Evolutionary conservation across 2,329 filamentous ascomycete species (phyloP).

Genomic region (Pseudocercospora macadamiae): DNA sequence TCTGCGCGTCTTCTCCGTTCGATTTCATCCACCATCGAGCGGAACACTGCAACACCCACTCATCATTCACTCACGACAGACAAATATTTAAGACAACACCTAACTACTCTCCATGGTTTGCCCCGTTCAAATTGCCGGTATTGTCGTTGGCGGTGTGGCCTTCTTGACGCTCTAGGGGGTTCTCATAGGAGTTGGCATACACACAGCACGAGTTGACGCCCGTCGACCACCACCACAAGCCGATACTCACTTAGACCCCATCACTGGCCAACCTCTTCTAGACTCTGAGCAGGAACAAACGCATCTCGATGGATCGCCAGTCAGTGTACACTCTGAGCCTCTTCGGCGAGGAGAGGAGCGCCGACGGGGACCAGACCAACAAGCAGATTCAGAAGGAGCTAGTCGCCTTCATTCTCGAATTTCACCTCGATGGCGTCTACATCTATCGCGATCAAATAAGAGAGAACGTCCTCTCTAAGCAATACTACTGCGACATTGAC

Average conservation of each 20-base stretch:
- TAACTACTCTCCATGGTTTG: neutral
- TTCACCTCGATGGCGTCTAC: conserved; percentile 90
- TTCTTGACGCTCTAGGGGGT: neutral
- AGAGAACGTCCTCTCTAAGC: conserved; percentile 91
- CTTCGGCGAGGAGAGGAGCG: conserved; percentile 54
- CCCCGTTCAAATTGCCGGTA: neutral
- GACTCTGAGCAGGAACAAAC: conserved; percentile 13
- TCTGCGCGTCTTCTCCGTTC: neutral
- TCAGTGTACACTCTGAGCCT: conserved; percentile 85
- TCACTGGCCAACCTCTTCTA: conserved; percentile 4
- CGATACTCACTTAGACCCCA: neutral
- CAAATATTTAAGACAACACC: no score
- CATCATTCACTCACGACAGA: no score
- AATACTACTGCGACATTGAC: conserved; percentile 95
- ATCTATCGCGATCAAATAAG: conserved; percentile 95
- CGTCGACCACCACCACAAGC: no score
- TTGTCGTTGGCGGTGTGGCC: neutral
- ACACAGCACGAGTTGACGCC: no score
- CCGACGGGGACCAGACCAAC: conserved; percentile 41
- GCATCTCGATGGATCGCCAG: conserved; percentile 79
- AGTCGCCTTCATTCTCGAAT: conserved; percentile 89
- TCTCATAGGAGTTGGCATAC: neutral
- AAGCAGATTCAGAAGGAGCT: conserved; percentile 73
- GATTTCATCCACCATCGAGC: no score
- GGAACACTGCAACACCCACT: no score